Base-by-base conservation (phyloP, 441 rosid species). In the Syzygium malaccense region DNA sequence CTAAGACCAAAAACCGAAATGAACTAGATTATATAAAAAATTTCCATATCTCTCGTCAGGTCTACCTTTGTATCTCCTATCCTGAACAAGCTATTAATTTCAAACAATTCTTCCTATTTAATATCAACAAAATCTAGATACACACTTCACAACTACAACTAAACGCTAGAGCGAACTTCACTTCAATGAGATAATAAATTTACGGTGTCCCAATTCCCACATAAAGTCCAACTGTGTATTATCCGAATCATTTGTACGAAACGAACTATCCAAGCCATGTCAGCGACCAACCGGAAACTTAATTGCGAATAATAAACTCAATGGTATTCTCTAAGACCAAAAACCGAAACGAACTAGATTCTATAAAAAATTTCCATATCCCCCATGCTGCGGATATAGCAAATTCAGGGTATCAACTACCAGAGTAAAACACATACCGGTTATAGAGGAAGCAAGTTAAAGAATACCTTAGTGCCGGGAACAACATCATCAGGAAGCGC, bases 381-480 rank as follows among this genome's bases (percentile, higher is more conserved):
- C 23, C 28, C 51, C 18, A 4, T 0, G 9, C 51, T 18, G 3
- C 5, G 5, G 51, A 12, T 23, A 23, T 5, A 7, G n/a, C 83
- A 41, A 41, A 45, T 68, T 68, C 79, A 68, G 79, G 79, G 79
- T 41, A 20, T 37, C n/a, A 75, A 75, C 51, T 23, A 23, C 51
- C 17, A 12, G 10, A 75, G 51, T 23, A 23, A 75, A 75, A 75
- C 83, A 23, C 83, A 41, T 41, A 75, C n/a, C 51, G 18, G n/a
- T 75, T 23, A 56, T 86, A 28, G 30, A 23, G 5, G 84, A 56
- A 68, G 26, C 58, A 37, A 54, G 53, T 88, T 37, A 51, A 55
- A 89, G 19, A 88, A 89, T 94, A 97, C 99, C 99, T 98, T 98
- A 86, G 97, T 91, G 90, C 99, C 98, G 86, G 99, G 98, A 93